Evolutionary conservation across 2,329 filamentous ascomycete genomes (phyloP).

Genomic region (Fusarium verrucosum): DNA sequence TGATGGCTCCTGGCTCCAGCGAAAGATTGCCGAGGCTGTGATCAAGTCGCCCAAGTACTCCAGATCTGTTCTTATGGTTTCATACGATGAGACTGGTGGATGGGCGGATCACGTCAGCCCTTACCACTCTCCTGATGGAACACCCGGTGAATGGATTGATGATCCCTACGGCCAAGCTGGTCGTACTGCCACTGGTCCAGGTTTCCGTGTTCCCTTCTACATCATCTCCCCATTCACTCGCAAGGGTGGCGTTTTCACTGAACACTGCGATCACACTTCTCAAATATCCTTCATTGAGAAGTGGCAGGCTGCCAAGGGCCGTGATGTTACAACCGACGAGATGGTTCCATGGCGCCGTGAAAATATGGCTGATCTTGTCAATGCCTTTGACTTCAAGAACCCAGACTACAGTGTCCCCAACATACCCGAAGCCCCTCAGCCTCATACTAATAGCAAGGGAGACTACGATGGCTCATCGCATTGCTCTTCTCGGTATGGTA

Average conservation of each 20-base stretch:
- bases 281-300: background rate
- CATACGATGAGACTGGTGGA: conserved; percentile 4
- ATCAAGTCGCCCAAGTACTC: conserved; percentile 19
- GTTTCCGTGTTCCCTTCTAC: conserved; percentile 6
- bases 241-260: conserved; percentile 9
- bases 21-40: conserved; percentile 3
- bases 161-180: conserved; percentile 5
- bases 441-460: background rate
- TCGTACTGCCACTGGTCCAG: background rate
- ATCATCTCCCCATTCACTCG: conserved; percentile 11
- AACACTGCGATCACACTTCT: conserved; percentile 9
- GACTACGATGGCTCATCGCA: conserved; percentile 3
- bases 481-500: background rate
- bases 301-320: conserved; percentile 16
- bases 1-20: conserved; percentile 6
- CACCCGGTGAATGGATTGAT: conserved; percentile 10
- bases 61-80: background rate
- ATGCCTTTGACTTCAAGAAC: conserved; percentile 15
- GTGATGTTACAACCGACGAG: background rate
- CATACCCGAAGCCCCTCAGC: background rate
- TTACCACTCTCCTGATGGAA: background rate
- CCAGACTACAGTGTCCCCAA: background rate
- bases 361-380: conserved; percentile 14
- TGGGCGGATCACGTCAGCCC: conserved; percentile 12
- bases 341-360: conserved; percentile 8